Evolutionary conservation across 1,284 basidiomycete genomes (phyloP), one percentile per base, ranked within the genome.

Genomic region (Xerocomus nothofagi): DNA sequence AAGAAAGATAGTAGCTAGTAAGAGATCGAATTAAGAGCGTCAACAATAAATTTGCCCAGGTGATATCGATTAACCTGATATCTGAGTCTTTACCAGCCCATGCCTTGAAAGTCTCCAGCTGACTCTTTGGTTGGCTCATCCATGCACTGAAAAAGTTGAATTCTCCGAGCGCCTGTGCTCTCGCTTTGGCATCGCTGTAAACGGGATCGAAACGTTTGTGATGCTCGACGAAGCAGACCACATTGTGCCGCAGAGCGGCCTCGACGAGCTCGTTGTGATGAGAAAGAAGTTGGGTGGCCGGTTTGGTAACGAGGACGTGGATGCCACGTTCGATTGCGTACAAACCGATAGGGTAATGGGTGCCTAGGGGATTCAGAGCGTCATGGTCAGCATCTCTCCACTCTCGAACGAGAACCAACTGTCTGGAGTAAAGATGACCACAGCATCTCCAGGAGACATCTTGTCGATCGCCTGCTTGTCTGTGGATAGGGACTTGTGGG

Each of bases 71-170:
- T 56, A 49, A 81, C 84, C 85, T 88, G 69, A 94, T 94, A 62
- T 95, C 93, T 23, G 88, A 91, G 66, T 95, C 93, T 69, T 87
- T 90, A 20, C 93, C 93, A 8, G 93, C 93, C 93, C 93, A 96
- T 17, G 89, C 89, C 54, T 86, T 85, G 82, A 95, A 96, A 0
- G 93, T 95, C 71, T 93, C 90, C 24, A 97, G 78, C 72, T 97
- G 93, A 64, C 82, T 87, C 74, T 97, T 97, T 40, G 93, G 93
- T 68, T 96, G 93, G 61, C 89, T 92, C 93, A 97, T 97, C 88
- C 87, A 90, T 40, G 88, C 86, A 57, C 74, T 88, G 75, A 89
- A 89, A 71, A 93, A 97, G 73, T 93, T 94, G 73, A 95, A 93
- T 67, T 95, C 90, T 39, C 93, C 93, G 41, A 96, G 77, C 21